A percentile compares a stretch with the other conserved stretches of the same genome.
Conservation (phyloP, 768 basidiomycete genomes). For the Pleurotus salmoneostramineus region DNA sequence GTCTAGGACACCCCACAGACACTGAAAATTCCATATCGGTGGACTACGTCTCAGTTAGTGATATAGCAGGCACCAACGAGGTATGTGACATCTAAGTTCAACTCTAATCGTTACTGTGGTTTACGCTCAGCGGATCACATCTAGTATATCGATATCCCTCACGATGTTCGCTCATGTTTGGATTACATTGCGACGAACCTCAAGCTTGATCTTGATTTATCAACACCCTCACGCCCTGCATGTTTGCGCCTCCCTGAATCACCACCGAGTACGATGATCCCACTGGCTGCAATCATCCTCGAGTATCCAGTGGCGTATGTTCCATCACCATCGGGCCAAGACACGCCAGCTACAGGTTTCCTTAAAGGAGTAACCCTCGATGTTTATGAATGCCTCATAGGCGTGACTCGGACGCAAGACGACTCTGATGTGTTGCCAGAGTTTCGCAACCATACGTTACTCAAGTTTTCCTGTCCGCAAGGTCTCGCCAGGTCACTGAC, state of each 20-base stretch:
- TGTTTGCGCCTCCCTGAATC: constrained; percentile 6
- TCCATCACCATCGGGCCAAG: constrained; percentile 12
- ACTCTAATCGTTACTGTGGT: not conserved
- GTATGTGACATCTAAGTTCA: not conserved
- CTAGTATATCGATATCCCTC: not conserved
- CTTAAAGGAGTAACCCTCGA: constrained; percentile 45
- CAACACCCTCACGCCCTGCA: not conserved
- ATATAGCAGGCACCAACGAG: not conserved
- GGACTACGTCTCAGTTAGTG: not conserved
- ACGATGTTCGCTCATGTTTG: not conserved
- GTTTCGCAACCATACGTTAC: constrained; percentile 27
- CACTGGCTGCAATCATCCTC: constrained; percentile 55
- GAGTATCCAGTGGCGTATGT: constrained; percentile 60
- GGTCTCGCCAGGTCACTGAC: constrained; percentile 19
- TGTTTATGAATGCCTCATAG: constrained; percentile 42
- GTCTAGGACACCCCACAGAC: not conserved
- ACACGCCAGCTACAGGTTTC: constrained; percentile 25
- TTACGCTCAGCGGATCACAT: not conserved
- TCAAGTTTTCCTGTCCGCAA: constrained; percentile 59
- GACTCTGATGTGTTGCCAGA: not conserved
- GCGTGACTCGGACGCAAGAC: constrained; percentile 10
- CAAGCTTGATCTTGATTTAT: not conserved
- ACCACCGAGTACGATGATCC: constrained; percentile 26
- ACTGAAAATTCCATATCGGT: not conserved
- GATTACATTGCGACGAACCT: not conserved